These are phyloP conservation scores for Geotrichum restrictum DNA, from an alignment of 1,139 yeast species.

Conservation along the genomic window DNA sequence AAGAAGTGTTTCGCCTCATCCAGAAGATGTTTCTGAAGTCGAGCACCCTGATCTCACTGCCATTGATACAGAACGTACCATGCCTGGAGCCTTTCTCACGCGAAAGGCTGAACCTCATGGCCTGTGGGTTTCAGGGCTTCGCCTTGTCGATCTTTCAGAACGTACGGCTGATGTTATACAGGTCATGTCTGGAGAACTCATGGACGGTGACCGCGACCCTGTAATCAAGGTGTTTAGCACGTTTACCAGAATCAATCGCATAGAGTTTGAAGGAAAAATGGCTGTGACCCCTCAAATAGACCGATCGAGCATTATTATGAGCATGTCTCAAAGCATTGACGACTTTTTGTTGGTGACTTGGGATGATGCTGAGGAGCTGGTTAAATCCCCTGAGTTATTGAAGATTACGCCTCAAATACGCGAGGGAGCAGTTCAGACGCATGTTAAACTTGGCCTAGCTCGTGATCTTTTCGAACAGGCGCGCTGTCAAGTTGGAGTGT, in stretches of 20 bases:
- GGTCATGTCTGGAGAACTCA: slow-evolving; percentile 47
- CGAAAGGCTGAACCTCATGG: slow-evolving; percentile 28
- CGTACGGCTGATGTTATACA: slow-evolving; percentile 66
- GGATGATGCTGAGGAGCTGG: slow-evolving; percentile 22
- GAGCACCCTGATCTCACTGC: slow-evolving; percentile 22
- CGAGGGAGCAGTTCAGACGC: slow-evolving; percentile 15
- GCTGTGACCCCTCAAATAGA: slow-evolving; percentile 48
- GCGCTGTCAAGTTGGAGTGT: slow-evolving; percentile 17
- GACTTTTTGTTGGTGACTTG: slow-evolving; percentile 26
- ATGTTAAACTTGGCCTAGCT: slow-evolving; percentile 22
- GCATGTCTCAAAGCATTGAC: slow-evolving; percentile 15
- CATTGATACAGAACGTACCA: slow-evolving; percentile 24
- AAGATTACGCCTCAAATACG: slow-evolving; percentile 13
- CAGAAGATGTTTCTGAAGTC: slow-evolving; percentile 26
- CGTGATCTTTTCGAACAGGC: slow-evolving; percentile 15
- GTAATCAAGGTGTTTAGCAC: slow-evolving; percentile 52
- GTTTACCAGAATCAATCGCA: slow-evolving; percentile 50
- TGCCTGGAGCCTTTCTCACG: slow-evolving; percentile 25
- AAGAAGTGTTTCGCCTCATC: slow-evolving; percentile 26
- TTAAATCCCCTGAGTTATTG: slow-evolving; percentile 11
- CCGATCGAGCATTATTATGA: slow-evolving; percentile 33
- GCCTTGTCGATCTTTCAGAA: slow-evolving; percentile 56
- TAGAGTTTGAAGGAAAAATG: slow-evolving; percentile 51
- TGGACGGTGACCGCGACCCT: slow-evolving; percentile 44
- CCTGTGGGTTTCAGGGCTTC: slow-evolving; percentile 51